Base-by-base conservation (phyloP, 2,329 filamentous ascomycete species). In the Trichoderma koningii region DNA sequence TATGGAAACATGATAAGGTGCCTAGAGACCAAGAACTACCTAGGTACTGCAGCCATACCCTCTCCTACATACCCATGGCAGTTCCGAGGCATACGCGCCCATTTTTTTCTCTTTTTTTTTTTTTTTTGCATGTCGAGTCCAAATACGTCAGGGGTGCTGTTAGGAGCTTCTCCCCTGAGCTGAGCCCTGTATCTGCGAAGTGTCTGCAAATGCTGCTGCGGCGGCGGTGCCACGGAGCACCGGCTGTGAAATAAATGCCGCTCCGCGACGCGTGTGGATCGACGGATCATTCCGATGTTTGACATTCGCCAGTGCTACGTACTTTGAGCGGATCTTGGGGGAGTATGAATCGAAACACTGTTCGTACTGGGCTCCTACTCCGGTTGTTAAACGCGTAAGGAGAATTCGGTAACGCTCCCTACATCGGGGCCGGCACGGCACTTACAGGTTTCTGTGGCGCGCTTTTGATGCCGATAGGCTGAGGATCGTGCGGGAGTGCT, bases 321-420 rank as follows among this genome's bases (percentile, higher is more conserved):
- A 21, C 41, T 15, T 14, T 14, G 21, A 14, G 12, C 34, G 34
- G 34, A 38, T 38, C 12, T 38, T 38, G 34, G 14, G 30, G 30
- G 28, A 12, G 19, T 45, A 14, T 19, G 15, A n/a, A 38, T 41
- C n/a, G 28, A 38, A 38, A 19, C 38, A n/a, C 17, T 41, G 17
- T 42, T 55, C 19, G 14, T 17, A 15, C 30, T 60, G 19, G 21
- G 44, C 17, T 17, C 19, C 12, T 12, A 19, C 21, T 17, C n/a
- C 28, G 47, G 57, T 19, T 9, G 34, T 23, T 38, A 61, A 42
- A 61, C 47, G 45, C 56, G 56, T 61, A 61, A 26, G 57, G 57
- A 52, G 28, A 47, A 61, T 61, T 61, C 44, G 12, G 38, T 52
- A 30, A 44, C 30, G 42, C 38, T 52, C 57, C 57, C 47, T 50